phyloP scores from a whole-genome alignment of 78 protist species.

The Neovahlkampfia damariscottae region DNA sequence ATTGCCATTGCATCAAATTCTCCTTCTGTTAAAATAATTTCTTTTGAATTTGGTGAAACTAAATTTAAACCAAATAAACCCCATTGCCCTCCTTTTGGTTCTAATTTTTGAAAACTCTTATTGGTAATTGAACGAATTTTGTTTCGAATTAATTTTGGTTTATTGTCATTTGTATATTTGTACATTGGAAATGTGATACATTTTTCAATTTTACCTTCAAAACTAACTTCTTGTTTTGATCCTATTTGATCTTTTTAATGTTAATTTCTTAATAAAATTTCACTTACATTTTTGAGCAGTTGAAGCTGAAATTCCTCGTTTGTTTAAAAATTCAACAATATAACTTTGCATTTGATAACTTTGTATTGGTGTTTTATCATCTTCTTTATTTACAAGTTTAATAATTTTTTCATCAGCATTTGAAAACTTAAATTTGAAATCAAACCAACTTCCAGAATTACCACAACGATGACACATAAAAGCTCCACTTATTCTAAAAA shows the following conservation, averaged over 20 bases:
- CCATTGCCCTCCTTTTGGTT: slow-evolving; percentile 48
- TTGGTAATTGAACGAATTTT: slow-evolving; percentile 31
- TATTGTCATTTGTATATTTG: background rate
- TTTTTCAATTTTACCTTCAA: slow-evolving; percentile 31
- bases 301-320: background rate
- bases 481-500: slow-evolving; percentile 19
- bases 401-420: slow-evolving; percentile 6
- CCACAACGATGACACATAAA: slow-evolving; percentile 44
- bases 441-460: slow-evolving; percentile 45
- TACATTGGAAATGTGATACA: slow-evolving; percentile 53
- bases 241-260: background rate
- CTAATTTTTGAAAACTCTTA: slow-evolving; percentile 31
- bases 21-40: slow-evolving; percentile 53
- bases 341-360: background rate
- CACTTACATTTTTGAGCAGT: background rate
- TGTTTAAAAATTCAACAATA: background rate
- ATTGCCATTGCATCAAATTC: slow-evolving; percentile 73
- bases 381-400: no score
- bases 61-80: slow-evolving; percentile 65
- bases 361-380: no score
- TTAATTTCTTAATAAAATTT: background rate
- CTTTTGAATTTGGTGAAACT: slow-evolving; percentile 29
- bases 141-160: background rate
- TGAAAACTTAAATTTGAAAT: slow-evolving; percentile 34
- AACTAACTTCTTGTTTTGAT: background rate